Percentiles rank a stretch among this genome's conserved stretches.
These are phyloP conservation scores for Falciphora oryzae DNA, from an alignment of 2,329 filamentous ascomycete species.

Conservation along the genomic window DNA sequence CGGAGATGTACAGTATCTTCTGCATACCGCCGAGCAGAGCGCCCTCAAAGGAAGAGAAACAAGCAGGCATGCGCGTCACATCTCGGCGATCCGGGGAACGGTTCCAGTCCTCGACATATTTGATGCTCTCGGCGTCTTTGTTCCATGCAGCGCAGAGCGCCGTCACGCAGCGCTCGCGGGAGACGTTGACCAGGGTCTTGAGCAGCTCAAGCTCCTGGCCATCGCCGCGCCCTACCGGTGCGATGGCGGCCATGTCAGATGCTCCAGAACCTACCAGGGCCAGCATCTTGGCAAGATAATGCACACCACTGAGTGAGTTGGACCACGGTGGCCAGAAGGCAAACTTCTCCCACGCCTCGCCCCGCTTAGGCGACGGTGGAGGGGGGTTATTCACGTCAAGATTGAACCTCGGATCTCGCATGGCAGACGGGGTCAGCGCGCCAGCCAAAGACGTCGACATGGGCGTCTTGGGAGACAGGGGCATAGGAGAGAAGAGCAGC, in stretches of 20 bases:
- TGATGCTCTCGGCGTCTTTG: conserved; percentile 86
- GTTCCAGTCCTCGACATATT: conserved; percentile 90
- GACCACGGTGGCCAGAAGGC: conserved; percentile 95
- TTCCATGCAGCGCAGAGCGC: conserved; percentile 91
- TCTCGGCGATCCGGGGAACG: conserved; percentile 75
- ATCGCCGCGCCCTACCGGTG: conserved; percentile 54
- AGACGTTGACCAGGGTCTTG: conserved; percentile 66
- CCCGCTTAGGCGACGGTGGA: conserved; percentile 67
- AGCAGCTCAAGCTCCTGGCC: conserved; percentile 63
- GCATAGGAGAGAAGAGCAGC: conserved; percentile 74
- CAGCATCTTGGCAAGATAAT: conserved; percentile 81
- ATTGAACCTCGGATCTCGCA: conserved; percentile 69
- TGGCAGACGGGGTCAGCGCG: conserved; percentile 46
- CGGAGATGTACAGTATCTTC: conserved; percentile 89
- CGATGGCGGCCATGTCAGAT: conserved; percentile 74
- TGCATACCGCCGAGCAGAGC: conserved; percentile 81
- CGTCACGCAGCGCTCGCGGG: conserved; percentile 78
- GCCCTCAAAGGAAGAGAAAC: conserved; percentile 81
- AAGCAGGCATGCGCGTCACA: conserved; percentile 82
- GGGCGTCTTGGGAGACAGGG: conserved; percentile 64
- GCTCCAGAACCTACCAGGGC: conserved; percentile 79
- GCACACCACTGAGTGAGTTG: conserved; percentile 85
- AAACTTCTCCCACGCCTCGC: conserved; percentile 86
- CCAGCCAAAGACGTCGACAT: conserved; percentile 39
- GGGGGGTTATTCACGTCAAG: conserved; percentile 75